Evolutionary conservation across 73 alveolate genomes (phyloP).

Genomic region (Uronychia setigera): DNA sequence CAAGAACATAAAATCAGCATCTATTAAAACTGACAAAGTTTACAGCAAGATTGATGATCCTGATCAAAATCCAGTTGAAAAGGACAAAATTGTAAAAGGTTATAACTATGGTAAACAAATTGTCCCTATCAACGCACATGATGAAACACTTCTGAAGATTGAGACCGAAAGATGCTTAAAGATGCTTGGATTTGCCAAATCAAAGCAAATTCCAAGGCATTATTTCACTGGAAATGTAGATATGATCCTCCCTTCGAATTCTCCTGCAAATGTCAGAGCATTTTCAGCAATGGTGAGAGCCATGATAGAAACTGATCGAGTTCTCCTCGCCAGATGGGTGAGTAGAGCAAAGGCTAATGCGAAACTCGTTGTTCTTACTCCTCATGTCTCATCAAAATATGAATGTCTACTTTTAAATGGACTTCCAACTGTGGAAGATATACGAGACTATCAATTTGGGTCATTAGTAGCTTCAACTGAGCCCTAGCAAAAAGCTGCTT

Average conservation of each 20-base stretch:
- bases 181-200: conserved; percentile 89
- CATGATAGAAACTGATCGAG: conserved; percentile 82
- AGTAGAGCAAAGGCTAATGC: conserved; percentile 83
- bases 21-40: conserved; percentile 72
- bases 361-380: conserved; percentile 87
- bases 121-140: conserved; percentile 87
- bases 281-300: conserved; percentile 89
- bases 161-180: conserved; percentile 73
- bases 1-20: conserved; percentile 54
- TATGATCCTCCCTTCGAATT: conserved; percentile 86
- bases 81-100: conserved; percentile 85
- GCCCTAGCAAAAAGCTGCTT: conserved; percentile 81
- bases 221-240: conserved; percentile 89
- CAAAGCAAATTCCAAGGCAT: conserved; percentile 84
- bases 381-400: conserved; percentile 81
- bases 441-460: conserved; percentile 92
- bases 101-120: conserved; percentile 90
- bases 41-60: conserved; percentile 92
- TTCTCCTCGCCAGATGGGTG: conserved; percentile 87
- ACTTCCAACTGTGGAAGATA: conserved; percentile 95
- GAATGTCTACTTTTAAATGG: conserved; percentile 85
- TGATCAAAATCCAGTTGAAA: conserved; percentile 76
- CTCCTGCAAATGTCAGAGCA: conserved; percentile 79
- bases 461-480: conserved; percentile 78
- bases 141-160: conserved; percentile 82